A percentile compares a stretch with the other conserved stretches of the same genome.
Evolutionary conservation across 768 basidiomycete genomes (phyloP).

Genomic region (Amanita brunnescens): DNA sequence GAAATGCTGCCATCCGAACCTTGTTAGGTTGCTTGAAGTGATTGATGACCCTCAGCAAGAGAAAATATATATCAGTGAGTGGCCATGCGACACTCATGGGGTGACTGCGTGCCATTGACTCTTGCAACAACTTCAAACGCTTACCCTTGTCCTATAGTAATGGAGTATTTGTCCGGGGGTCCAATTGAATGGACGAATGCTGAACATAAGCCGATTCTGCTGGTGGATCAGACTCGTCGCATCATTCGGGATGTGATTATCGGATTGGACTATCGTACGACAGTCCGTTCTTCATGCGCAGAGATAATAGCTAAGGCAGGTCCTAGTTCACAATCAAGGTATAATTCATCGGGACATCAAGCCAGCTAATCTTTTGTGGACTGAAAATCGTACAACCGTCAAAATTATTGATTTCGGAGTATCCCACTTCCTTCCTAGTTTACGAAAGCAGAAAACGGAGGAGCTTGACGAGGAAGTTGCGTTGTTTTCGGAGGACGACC

Average conservation of each 20-base stretch:
- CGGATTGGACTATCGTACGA: constrained; percentile 35
- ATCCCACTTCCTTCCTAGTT: constrained; percentile 20
- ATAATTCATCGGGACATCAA: constrained; percentile 91
- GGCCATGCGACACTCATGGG: not conserved
- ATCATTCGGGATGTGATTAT: constrained; percentile 34
- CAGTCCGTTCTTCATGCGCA: not conserved
- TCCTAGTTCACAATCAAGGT: constrained; percentile 29
- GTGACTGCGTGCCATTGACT: too few relatives aligned
- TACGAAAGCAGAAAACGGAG: not conserved
- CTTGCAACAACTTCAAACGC: not conserved
- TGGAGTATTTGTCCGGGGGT: constrained; percentile 37
- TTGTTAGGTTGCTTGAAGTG: constrained; percentile 78
- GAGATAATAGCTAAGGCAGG: constrained; percentile 1
- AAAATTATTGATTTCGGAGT: constrained; percentile 89
- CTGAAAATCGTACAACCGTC: constrained; percentile 41
- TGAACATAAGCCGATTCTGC: constrained; percentile 23
- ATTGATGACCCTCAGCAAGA: constrained; percentile 79
- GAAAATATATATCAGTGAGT: constrained; percentile 78
- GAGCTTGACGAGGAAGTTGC: constrained; percentile 17
- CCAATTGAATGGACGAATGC: constrained; percentile 29
- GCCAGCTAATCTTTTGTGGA: constrained; percentile 78
- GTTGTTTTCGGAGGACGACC: constrained; percentile 29
- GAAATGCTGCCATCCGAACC: constrained; percentile 69
- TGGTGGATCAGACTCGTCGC: constrained; percentile 28
- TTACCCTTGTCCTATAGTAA: constrained; percentile 17